Conservation (phyloP, 208 protist genomes). For the Crithidia mellificae region DNA sequence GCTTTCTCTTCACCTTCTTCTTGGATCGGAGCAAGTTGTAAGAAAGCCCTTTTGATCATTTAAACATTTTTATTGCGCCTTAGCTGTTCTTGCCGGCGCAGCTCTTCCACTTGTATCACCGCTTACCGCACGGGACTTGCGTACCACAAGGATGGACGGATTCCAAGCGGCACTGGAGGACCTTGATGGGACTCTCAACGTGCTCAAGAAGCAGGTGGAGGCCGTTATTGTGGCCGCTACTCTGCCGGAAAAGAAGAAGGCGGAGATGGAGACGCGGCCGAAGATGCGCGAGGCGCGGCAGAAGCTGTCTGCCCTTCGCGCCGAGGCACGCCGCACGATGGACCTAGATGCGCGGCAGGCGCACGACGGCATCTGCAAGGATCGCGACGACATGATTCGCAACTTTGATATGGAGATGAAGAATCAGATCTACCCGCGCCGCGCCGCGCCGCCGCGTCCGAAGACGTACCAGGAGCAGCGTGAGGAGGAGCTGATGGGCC, state of each 20-base stretch:
- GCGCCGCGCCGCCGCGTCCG: constrained; percentile 3
- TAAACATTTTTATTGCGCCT: too few species aligned
- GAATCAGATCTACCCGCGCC: constrained; percentile 61
- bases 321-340: constrained; percentile 63
- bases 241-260: constrained; percentile 68
- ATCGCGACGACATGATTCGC: constrained; percentile 61
- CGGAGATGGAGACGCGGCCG: constrained; percentile 60
- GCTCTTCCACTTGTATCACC: too few species aligned
- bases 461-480: constrained; percentile 65
- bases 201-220: constrained; percentile 50
- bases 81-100: too few species aligned
- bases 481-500: constrained; percentile 73
- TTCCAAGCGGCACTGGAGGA: constrained; percentile 48
- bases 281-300: constrained; percentile 69
- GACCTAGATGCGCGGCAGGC: constrained; percentile 46
- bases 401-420: constrained; percentile 71
- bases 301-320: constrained; percentile 62
- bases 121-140: too few species aligned
- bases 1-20: too few species aligned
- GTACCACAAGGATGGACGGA: constrained; percentile 40
- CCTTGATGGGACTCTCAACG: constrained; percentile 41
- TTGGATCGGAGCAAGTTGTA: too few species aligned
- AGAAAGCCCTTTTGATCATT: too few species aligned
- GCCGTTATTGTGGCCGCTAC: constrained; percentile 52
- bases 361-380: constrained; percentile 62